Percentiles rank a stretch among this genome's conserved stretches.
phyloP scores from a whole-genome alignment of 2,329 filamentous ascomycete genomes.

The Calonectria multiphialidica region DNA sequence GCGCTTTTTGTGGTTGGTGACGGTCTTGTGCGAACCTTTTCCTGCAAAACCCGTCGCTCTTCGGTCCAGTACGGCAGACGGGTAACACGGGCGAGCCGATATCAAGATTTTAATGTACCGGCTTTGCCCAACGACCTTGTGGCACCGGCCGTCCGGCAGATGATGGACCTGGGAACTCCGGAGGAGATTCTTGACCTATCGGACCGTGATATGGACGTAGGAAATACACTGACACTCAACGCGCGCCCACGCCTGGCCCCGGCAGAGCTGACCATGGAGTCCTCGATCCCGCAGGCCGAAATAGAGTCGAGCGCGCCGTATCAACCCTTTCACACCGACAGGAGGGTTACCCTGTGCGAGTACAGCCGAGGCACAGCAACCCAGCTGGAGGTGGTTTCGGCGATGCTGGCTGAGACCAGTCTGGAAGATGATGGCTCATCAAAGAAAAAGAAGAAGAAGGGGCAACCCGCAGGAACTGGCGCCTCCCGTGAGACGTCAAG shows the following conservation, averaged over 20 bases:
- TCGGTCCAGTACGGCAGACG: constrained; percentile 66
- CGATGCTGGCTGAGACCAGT: constrained; percentile 54
- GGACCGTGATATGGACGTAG: constrained; percentile 65
- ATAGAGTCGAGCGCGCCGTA: constrained; percentile 97
- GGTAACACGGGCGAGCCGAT: constrained; percentile 66
- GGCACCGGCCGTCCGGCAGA: constrained; percentile 66
- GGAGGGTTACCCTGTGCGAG: constrained; percentile 82
- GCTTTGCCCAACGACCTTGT: constrained; percentile 70
- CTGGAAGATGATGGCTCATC: constrained; percentile 55
- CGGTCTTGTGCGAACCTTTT: constrained; percentile 75
- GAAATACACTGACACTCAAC: constrained; percentile 66
- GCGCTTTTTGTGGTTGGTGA: constrained; percentile 74
- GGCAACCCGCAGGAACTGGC: constrained; percentile 38
- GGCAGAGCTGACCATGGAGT: constrained; percentile 65
- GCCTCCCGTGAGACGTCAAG: constrained; percentile 31
- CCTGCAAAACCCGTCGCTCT: constrained; percentile 67
- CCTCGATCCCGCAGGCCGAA: constrained; percentile 80
- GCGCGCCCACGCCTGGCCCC: constrained; percentile 51
- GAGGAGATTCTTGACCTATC: constrained; percentile 68
- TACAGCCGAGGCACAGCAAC: constrained; percentile 58
- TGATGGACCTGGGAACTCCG: constrained; percentile 62
- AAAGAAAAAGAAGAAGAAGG: constrained; percentile 54
- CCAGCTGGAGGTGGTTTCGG: constrained; percentile 52
- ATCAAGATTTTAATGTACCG: constrained; percentile 76
- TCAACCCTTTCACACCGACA: constrained; percentile 94